Base-by-base conservation (phyloP, 1,284 basidiomycete species). In the Microbotryum silenes-acaulis region DNA sequence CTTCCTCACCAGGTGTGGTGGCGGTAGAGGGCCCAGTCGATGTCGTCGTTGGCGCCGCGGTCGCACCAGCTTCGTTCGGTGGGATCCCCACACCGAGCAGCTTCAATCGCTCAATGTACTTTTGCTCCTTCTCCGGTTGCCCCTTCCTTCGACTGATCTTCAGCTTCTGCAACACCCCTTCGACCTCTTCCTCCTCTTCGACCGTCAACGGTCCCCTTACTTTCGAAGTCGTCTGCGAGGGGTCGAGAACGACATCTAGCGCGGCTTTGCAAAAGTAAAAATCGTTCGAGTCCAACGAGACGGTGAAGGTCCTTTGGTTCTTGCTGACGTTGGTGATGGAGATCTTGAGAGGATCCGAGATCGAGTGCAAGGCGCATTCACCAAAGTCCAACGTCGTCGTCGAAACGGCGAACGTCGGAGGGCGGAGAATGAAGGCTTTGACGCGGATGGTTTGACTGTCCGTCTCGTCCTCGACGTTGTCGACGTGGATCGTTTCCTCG, bases 121-220 rank as follows among this genome's bases (percentile, higher is more conserved):
- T 80, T 56, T 72, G 72, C 57, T 79, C 73, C 72, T 80, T 80
- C 63, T 80, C 79, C 47, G 66, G 54, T 63, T 80, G 79, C 49
- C 77, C 77, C 69, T 80, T 80, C 55, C 79, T 69, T 56, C 72
- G 69, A 0, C 77, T 78, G 54, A 80, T 79, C 72, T 80, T 80
- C 63, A 80, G 74, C 71, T 80, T 80, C 64, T 80, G 79, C 33
- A 77, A 71, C 55, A 80, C 68, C 48, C 72, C 76, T 71, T 80
- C 79, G 4, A 79, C 74, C 70, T 80, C 79, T 63, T 80, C 79
- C 65, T 80, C 79, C 59, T 80, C 78, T 29, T 72, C 74, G 60
- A 77, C 76, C n/a, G 75, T 75, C 58, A 79, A 71, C 72, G 14
- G 66, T 58, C 5, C 74, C 72, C 4, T 74, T 75, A 42, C 77